Evolutionary conservation across 768 basidiomycete genomes (phyloP), one percentile per base, ranked within the genome.

Genomic region (Auricularia cornea): DNA sequence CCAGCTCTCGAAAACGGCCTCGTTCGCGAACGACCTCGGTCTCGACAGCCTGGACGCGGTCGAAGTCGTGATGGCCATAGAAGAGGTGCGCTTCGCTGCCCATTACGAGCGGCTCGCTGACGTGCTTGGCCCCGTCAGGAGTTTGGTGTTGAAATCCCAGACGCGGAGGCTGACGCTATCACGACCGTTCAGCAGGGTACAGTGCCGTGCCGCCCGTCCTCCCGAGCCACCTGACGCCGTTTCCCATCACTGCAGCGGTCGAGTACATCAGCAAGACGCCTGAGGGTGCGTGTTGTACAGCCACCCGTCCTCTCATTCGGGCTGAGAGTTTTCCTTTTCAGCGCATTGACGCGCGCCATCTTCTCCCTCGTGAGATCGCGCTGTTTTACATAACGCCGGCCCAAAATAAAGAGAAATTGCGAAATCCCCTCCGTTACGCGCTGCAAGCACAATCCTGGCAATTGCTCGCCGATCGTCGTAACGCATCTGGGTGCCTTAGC

Each of bases 1-100:
- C 29, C 65, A 96, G 94, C 79, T 98, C 70, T 80, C 82, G 20
- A 68, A 83, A 11, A 71, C 81, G 35, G 79, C 91, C 12, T 81
- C 84, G 12, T 94, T 97, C 75, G 76, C 84, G 60, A 80, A 85
- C 56, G 92, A 97, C 80, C 83, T 97, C 60, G 93, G 92, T 32
- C 82, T 97, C 33, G 97, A 99, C 77, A 98, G 94, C 70, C 79
- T 99, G 73, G 97, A 99, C 74, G 84, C 94, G 23, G 95, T 99
- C 23, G 97, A 99, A 75, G 94, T 98, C 30, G 92, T 98, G 70
- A 97, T 99, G 94, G 94, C 96, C 44, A 89, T 99, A 68, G 97
- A 99, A 78, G 97, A 94, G 84, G 89, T 86, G 68, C 54, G 72
- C 54, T 5, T 59, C 23, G 29, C 40, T 3, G 32, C 32, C 38